phyloP scores from a whole-genome alignment of 164 flowering plant species.

The Litsea cubeba region DNA sequence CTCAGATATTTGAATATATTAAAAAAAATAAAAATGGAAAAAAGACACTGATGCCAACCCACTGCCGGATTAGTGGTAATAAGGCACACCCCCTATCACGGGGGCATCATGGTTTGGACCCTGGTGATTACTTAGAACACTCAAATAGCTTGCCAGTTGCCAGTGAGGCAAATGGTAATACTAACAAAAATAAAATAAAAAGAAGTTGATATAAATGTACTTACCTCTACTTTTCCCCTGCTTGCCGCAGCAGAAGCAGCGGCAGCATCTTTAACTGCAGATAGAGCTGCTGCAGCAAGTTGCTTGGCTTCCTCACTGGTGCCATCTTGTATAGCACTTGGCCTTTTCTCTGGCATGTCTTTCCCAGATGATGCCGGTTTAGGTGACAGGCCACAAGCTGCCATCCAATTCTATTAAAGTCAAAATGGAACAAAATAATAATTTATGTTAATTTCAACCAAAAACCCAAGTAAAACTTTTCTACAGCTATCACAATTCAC shows the following conservation, averaged over 20 bases:
- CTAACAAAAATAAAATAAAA: too few species aligned
- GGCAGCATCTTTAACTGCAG: constrained; percentile 69
- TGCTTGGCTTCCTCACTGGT: constrained; percentile 59
- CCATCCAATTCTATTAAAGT: constrained; percentile 63
- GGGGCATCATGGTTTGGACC: too few species aligned
- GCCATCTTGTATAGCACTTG: constrained; percentile 28
- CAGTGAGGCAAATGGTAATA: too few species aligned
- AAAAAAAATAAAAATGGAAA: too few species aligned
- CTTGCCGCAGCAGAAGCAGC: constrained; percentile 32
- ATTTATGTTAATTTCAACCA: neutral
- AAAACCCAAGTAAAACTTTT: neutral
- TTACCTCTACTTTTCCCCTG: constrained; percentile 85
- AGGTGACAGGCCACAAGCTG: constrained; percentile 52
- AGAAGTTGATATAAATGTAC: neutral
- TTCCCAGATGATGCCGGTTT: constrained; percentile 30
- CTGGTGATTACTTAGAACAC: too few species aligned
- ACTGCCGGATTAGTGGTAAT: too few species aligned
- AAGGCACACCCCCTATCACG: too few species aligned
- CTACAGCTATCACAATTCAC: neutral
- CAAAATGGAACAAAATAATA: too few species aligned
- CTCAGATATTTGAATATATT: neutral
- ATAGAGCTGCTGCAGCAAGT: constrained; percentile 88
- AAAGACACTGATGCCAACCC: too few species aligned
- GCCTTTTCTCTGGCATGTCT: constrained; percentile 23
- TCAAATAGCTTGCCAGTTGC: too few species aligned